Evolutionary conservation across 2,329 filamentous ascomycete genomes (phyloP).

Genomic region (Fusarium albosuccineum): DNA sequence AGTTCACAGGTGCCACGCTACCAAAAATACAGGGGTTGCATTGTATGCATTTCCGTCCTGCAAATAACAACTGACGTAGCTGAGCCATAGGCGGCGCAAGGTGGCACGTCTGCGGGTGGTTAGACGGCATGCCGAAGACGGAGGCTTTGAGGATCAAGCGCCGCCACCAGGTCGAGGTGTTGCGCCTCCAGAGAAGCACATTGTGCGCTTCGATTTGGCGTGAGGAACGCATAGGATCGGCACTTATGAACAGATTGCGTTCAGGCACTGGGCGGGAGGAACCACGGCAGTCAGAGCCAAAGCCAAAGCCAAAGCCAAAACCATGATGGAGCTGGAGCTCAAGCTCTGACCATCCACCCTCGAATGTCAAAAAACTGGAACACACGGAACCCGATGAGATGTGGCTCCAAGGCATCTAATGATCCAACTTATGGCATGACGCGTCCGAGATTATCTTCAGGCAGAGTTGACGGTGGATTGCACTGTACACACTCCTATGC

Average conservation of each 20-base stretch:
- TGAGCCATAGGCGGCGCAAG: conserved; percentile 6
- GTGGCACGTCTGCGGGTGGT: background rate
- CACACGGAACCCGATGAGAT: too few relatives aligned
- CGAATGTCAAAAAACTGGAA: too few relatives aligned
- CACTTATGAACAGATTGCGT: background rate
- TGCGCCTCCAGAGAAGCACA: conserved; percentile 21
- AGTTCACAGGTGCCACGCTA: too few relatives aligned
- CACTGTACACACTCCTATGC: too few relatives aligned
- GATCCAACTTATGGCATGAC: too few relatives aligned
- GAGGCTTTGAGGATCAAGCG: conserved; percentile 10
- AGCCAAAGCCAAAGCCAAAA: background rate
- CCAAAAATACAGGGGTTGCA: too few relatives aligned
- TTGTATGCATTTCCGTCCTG: background rate
- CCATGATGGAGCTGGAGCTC: too few relatives aligned
- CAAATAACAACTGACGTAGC: conserved; percentile 3
- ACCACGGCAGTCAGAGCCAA: background rate
- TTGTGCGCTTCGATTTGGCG: background rate
- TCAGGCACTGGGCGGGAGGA: conserved; percentile 1
- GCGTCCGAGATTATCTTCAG: too few relatives aligned
- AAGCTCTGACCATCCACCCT: background rate
- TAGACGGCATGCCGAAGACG: background rate
- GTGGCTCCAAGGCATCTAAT: too few relatives aligned
- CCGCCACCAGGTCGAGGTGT: conserved; percentile 11
- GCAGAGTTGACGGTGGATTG: too few relatives aligned
- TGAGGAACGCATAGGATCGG: background rate